Percentiles rank a stretch among this genome's conserved stretches.
These are phyloP conservation scores for Luvunga scandens DNA, from an alignment of 345 rosid genomes.

Conservation along the genomic window DNA sequence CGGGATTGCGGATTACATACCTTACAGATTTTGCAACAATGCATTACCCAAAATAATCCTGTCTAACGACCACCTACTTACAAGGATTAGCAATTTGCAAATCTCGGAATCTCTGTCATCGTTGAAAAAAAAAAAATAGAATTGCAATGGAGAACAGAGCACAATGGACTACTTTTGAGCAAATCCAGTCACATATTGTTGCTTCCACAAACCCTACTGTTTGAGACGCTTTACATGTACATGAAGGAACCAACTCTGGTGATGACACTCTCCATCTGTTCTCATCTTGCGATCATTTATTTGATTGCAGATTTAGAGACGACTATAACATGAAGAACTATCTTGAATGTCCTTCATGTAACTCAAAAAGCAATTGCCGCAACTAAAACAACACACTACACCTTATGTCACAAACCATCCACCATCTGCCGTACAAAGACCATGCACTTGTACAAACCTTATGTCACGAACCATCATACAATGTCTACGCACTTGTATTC, in stretches of 20 bases:
- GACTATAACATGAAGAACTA: neutral
- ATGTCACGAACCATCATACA: neutral
- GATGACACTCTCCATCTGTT: neutral
- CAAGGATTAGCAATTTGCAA: neutral
- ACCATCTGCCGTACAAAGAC: neutral
- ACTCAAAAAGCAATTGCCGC: constrained; percentile 6
- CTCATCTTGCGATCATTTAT: neutral
- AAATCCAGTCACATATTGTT: neutral
- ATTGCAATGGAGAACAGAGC: neutral
- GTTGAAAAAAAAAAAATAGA: neutral
- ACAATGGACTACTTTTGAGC: neutral
- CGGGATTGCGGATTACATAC: neutral
- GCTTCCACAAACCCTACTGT: neutral
- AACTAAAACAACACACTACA: neutral
- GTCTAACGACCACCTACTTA: neutral
- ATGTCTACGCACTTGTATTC: neutral
- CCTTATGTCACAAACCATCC: neutral
- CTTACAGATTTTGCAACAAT: neutral
- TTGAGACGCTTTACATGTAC: neutral
- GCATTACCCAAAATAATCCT: neutral
- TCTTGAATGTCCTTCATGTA: neutral
- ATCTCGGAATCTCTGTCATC: neutral
- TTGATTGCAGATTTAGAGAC: neutral
- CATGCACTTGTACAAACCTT: neutral
- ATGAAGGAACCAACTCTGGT: neutral